A percentile compares a stretch with the other conserved stretches of the same genome.
phyloP scores from a whole-genome alignment of 352 stramenopile species.

The Elongisporangium prolatum region DNA sequence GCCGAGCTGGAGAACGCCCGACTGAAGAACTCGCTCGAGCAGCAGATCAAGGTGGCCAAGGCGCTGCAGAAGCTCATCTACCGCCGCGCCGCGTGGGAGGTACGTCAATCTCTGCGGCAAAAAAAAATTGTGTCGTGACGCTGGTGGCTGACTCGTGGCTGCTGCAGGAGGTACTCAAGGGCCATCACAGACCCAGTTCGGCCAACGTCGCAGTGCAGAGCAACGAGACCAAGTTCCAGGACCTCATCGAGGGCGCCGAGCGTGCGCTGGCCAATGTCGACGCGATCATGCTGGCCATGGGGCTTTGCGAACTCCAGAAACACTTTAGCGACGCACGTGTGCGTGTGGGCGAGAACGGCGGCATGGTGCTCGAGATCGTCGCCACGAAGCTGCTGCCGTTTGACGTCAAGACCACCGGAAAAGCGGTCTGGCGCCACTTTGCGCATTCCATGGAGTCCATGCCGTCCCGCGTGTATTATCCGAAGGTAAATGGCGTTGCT shows the following conservation, averaged over 20 bases:
- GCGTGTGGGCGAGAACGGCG: constrained; percentile 15
- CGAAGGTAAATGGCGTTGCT: constrained; percentile 28
- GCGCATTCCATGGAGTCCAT: constrained; percentile 50
- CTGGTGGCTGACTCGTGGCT: background rate
- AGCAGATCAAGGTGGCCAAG: constrained; percentile 38
- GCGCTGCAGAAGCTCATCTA: constrained; percentile 35
- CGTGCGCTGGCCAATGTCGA: constrained; percentile 23
- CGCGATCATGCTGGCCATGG: constrained; percentile 21
- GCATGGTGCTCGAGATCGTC: constrained; percentile 26
- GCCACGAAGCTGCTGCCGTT: constrained; percentile 29
- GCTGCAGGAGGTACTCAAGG: background rate
- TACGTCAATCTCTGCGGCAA: background rate
- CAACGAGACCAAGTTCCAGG: constrained; percentile 19
- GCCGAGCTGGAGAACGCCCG: constrained; percentile 44
- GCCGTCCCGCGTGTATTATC: constrained; percentile 48
- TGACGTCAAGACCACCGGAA: constrained; percentile 6
- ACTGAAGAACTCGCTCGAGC: constrained; percentile 44
- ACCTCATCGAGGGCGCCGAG: constrained; percentile 20
- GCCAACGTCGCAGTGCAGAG: background rate
- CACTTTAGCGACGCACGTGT: constrained; percentile 13
- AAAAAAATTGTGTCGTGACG: background rate
- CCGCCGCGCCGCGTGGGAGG: constrained; percentile 17
- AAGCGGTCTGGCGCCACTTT: constrained; percentile 38
- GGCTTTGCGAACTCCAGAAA: constrained; percentile 11
- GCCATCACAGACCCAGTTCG: background rate